These are phyloP conservation scores for Geranomyces variabilis DNA, from an alignment of 192 early-diverging fungal genomes.

Conservation along the genomic window DNA sequence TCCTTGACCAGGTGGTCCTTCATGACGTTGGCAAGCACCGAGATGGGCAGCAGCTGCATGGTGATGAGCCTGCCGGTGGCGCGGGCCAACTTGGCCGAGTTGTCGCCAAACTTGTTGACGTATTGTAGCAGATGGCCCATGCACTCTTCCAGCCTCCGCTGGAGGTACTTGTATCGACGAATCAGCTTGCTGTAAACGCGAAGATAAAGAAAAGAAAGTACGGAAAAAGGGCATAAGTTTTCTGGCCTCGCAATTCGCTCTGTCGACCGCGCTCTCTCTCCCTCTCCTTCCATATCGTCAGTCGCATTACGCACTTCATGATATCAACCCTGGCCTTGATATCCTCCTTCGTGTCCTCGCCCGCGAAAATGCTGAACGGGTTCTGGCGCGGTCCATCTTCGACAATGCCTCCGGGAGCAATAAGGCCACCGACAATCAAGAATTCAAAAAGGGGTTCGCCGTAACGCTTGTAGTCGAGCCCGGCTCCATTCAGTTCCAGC, in stretches of 20 bases:
- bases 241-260: too few relatives aligned
- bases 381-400: constrained; percentile 78
- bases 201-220: too few relatives aligned
- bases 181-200: constrained; percentile 69
- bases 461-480: constrained; percentile 95
- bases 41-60: constrained; percentile 68
- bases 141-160: constrained; percentile 82
- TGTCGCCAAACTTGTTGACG: constrained; percentile 85
- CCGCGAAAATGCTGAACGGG: constrained; percentile 80
- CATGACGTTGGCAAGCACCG: constrained; percentile 74
- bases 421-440: constrained; percentile 86
- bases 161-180: constrained; percentile 93
- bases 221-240: too few relatives aligned
- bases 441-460: constrained; percentile 94
- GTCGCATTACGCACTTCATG: constrained; percentile 52
- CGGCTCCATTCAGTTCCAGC: constrained; percentile 82
- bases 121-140: constrained; percentile 83
- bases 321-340: constrained; percentile 81
- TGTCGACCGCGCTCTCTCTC: too few relatives aligned
- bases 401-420: constrained; percentile 79
- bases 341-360: constrained; percentile 66
- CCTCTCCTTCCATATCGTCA: too few relatives aligned
- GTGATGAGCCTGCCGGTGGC: constrained; percentile 77
- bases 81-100: constrained; percentile 78
- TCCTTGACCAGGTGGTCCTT: constrained; percentile 97